A percentile compares a stretch with the other conserved stretches of the same genome.
These are phyloP conservation scores for Exophiala viscosa DNA, from an alignment of 2,329 filamentous ascomycete genomes.

Conservation along the genomic window DNA sequence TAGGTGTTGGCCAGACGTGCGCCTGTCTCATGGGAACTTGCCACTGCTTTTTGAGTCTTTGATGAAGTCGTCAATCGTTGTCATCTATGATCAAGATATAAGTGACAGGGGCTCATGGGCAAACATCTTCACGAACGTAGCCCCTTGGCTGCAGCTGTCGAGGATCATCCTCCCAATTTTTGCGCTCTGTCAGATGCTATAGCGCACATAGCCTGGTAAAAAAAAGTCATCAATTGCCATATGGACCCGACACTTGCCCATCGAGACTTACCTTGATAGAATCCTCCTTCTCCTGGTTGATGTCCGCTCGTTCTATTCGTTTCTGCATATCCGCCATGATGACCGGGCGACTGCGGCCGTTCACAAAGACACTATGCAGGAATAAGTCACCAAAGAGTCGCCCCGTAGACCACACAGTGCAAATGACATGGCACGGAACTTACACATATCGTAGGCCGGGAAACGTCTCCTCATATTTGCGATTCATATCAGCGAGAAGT, in stretches of 20 bases:
- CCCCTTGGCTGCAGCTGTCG: background rate
- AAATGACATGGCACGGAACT: conserved; percentile 20
- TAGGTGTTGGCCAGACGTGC: too few relatives aligned
- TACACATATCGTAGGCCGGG: conserved; percentile 79
- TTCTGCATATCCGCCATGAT: conserved; percentile 79
- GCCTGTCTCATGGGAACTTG: too few relatives aligned
- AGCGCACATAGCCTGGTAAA: conserved; percentile 75
- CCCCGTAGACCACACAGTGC: too few relatives aligned
- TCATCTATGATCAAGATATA: background rate
- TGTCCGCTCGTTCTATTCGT: conserved; percentile 67
- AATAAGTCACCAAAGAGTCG: background rate
- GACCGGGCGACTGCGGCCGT: conserved; percentile 67
- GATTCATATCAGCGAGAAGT: conserved; percentile 62
- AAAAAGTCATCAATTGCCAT: conserved; percentile 1
- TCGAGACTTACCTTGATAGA: conserved; percentile 61
- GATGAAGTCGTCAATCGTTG: too few relatives aligned
- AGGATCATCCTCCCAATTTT: conserved; percentile 50
- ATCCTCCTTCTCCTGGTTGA: conserved; percentile 64
- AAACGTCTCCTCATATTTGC: conserved; percentile 74
- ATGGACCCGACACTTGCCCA: background rate
- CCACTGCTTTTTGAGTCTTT: too few relatives aligned
- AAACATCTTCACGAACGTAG: background rate
- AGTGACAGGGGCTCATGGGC: background rate
- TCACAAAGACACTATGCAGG: conserved; percentile 69
- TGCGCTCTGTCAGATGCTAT: conserved; percentile 76